Evolutionary conservation across 176 grass and related monocot species (phyloP).

Genomic region (Hordeum marinum): DNA sequence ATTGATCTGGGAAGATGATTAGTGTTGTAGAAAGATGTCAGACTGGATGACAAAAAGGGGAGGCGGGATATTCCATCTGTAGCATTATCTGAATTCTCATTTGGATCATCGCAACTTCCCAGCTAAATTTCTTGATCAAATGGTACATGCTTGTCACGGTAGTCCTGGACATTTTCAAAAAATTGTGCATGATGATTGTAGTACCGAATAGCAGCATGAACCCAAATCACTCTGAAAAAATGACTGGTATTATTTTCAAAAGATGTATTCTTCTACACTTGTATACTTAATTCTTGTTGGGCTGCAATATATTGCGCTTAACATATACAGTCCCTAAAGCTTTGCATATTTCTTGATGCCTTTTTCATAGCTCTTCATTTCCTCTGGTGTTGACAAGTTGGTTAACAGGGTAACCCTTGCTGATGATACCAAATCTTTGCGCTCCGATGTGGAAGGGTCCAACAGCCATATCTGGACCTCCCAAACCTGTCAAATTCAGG

Average conservation of each 20-base stretch:
- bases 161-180: background rate
- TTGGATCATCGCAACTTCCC: background rate
- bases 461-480: constrained; percentile 55
- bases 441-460: constrained; percentile 41
- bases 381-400: constrained; percentile 39
- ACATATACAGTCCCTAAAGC: constrained; percentile 31
- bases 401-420: constrained; percentile 54
- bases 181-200: background rate
- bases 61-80: background rate
- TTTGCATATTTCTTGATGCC: constrained; percentile 60
- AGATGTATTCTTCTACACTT: background rate
- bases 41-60: background rate
- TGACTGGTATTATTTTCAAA: background rate
- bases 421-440: constrained; percentile 56
- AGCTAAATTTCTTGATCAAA: background rate
- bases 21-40: background rate
- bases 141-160: background rate
- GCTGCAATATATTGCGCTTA: background rate
- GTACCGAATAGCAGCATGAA: no score
- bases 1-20: background rate
- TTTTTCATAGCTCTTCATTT: constrained; percentile 30
- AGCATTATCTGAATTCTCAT: background rate
- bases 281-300: background rate
- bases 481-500: constrained; percentile 50
- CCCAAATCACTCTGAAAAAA: background rate